phyloP scores from a whole-genome alignment of 2,329 filamentous ascomycete genomes.

The Tolypocladium guangdongense region DNA sequence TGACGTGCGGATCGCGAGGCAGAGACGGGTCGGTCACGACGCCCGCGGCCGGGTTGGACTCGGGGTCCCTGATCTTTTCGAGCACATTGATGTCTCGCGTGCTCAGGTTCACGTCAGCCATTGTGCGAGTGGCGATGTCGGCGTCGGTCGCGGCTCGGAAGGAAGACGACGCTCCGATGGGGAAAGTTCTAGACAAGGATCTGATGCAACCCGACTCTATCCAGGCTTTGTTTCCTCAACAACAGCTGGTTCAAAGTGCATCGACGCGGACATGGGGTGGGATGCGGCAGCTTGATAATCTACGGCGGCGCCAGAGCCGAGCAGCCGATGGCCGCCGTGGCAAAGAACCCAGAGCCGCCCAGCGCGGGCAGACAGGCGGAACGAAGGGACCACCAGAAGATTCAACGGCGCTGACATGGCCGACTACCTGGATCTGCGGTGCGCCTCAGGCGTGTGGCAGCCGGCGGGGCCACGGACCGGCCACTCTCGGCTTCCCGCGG shows the following conservation, averaged over 20 bases:
- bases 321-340: not conserved
- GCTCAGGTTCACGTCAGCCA: slow-evolving; percentile 41
- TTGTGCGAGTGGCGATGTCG: slow-evolving; percentile 13
- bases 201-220: not conserved
- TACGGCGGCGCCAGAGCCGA: not conserved
- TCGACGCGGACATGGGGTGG: not conserved
- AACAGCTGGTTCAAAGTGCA: not conserved
- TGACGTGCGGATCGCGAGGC: slow-evolving; percentile 47
- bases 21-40: slow-evolving; percentile 43
- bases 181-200: not conserved
- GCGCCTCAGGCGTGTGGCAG: not conserved
- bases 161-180: not conserved
- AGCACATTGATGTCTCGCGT: slow-evolving; percentile 50
- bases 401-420: not conserved
- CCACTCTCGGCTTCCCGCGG: slow-evolving; percentile 30
- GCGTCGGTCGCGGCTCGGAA: not conserved
- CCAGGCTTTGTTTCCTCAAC: not conserved
- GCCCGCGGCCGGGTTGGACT: slow-evolving; percentile 44
- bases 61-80: slow-evolving; percentile 56
- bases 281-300: not conserved
- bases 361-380: not conserved
- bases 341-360: not conserved
- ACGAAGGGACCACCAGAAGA: not conserved
- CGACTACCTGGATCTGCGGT: slow-evolving; percentile 1
- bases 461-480: slow-evolving; percentile 14